Evolutionary conservation across 2,329 filamentous ascomycete genomes (phyloP), one percentile per base, ranked within the genome.

Genomic region (Chaetomium sp.): DNA sequence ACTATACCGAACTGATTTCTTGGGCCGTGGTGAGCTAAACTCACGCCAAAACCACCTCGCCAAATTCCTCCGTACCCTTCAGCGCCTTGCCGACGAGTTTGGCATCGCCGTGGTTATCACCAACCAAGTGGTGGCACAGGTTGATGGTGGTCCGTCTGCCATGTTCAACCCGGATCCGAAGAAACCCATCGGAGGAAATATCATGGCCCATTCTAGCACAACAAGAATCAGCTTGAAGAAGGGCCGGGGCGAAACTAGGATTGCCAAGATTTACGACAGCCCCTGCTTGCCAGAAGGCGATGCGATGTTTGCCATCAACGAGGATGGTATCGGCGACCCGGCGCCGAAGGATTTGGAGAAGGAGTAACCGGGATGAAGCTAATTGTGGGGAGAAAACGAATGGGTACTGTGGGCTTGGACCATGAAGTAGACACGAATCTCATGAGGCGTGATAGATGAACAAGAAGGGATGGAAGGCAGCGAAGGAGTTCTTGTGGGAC

Each of bases 111-210:
- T 99, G 6, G 90, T 99, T 65, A 99, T 99, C 67, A 97, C 94
- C 44, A 99, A 99, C 69, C 94, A 99, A 71, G 94, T 99, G 35
- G 95, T 99, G 42, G 94, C 94, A 8, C 95, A 99, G 71, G 94
- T 99, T 7, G 94, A 99, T 68, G 94, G 94, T 60, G 94, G 94
- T 3, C 91, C 92, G 35, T 92, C 88, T 67, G 86, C 92, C 59
- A 99, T 99, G 94, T 99, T 96, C 78, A 99, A 99, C 65, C 94
- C 95, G 0, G 95, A 99, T 67, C 94, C 94, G 6, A 99, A 99
- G 81, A 99, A 99, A 72, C 94, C 94, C 0, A 96, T 99, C 69
- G 94, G 94, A 64, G 94, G 94, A 61, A 97, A 99, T 72, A 99
- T 99, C 63, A 97, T 99, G 69, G 94, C 95, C 2, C 94, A 99